Evolutionary conservation across 805 yeast species (phyloP).

Genomic region (Barnettozyma salicaria): DNA sequence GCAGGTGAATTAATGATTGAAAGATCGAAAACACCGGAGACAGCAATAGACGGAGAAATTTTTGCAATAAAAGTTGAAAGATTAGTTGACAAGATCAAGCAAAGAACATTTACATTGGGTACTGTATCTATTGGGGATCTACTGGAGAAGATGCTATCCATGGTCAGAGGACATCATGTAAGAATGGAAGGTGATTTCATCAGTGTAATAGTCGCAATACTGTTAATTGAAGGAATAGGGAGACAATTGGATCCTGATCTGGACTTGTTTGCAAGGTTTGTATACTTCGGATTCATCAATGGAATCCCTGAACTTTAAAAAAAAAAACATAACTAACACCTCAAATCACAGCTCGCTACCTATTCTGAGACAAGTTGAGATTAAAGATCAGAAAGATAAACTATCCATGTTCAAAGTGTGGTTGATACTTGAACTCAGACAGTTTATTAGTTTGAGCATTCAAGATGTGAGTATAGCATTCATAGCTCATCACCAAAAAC

Average conservation of each 20-base stretch:
- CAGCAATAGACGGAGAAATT: constrained; percentile 76
- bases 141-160: constrained; percentile 74
- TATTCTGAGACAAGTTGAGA: constrained; percentile 64
- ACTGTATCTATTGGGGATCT: constrained; percentile 89
- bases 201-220: constrained; percentile 89
- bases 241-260: constrained; percentile 88
- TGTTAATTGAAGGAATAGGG: constrained; percentile 91
- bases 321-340: too few species aligned
- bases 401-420: constrained; percentile 84
- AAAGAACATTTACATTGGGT: constrained; percentile 87
- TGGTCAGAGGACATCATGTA: constrained; percentile 94
- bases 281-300: constrained; percentile 39
- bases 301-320: constrained; percentile 29
- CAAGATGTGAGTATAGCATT: constrained; percentile 53
- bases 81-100: constrained; percentile 73
- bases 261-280: constrained; percentile 94
- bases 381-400: constrained; percentile 60
- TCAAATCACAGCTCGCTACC: constrained; percentile 23
- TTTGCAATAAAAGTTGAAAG: constrained; percentile 85
- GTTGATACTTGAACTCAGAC: constrained; percentile 85
- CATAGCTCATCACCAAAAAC: not conserved
- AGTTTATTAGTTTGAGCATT: constrained; percentile 74
- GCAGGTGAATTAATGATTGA: constrained; percentile 97
- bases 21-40: constrained; percentile 89
- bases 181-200: constrained; percentile 97